Conservation (phyloP, 2,329 filamentous ascomycete genomes). For the Pestalotiopsis sp. region DNA sequence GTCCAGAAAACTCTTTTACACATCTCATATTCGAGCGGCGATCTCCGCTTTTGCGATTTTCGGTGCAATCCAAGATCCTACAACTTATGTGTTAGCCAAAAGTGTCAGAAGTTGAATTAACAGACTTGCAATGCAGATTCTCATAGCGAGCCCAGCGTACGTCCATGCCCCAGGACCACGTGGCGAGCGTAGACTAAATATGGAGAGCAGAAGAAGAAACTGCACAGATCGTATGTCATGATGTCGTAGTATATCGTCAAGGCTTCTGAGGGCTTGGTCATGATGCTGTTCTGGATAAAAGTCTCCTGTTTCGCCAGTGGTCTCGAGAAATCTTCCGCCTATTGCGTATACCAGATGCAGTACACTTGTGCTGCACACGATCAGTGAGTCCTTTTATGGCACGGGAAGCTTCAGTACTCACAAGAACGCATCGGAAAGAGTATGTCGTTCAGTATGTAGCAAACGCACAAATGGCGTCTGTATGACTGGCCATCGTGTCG, state of each 20-base stretch:
- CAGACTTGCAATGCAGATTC: slow-evolving; percentile 17
- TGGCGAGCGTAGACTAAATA: slow-evolving; percentile 21
- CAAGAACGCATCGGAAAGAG: slow-evolving; percentile 22
- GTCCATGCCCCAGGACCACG: slow-evolving; percentile 22
- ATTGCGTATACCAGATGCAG: slow-evolving; percentile 34
- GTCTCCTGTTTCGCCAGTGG: slow-evolving; percentile 28
- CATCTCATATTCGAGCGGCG: slow-evolving; percentile 24
- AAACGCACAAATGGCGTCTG: slow-evolving; percentile 23
- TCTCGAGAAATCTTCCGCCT: slow-evolving; percentile 31
- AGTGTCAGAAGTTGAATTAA: too few species aligned
- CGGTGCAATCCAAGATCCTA: slow-evolving; percentile 25
- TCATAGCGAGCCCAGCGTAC: slow-evolving; percentile 23
- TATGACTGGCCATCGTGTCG: slow-evolving; percentile 27
- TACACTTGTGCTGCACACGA: slow-evolving; percentile 15
- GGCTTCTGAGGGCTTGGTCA: slow-evolving; percentile 18
- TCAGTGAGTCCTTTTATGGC: background rate
- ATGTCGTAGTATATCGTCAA: slow-evolving; percentile 21
- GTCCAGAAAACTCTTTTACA: slow-evolving; percentile 33
- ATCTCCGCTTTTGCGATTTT: slow-evolving; percentile 16
- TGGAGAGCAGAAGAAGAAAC: slow-evolving; percentile 23
- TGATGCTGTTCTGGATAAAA: slow-evolving; percentile 22
- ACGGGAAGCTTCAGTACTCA: background rate
- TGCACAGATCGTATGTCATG: slow-evolving; percentile 23
- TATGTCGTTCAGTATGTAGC: slow-evolving; percentile 22
- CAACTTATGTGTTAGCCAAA: background rate